Conservation (phyloP, 2,329 filamentous ascomycete genomes). For the Chaetomiaceae sp. region DNA sequence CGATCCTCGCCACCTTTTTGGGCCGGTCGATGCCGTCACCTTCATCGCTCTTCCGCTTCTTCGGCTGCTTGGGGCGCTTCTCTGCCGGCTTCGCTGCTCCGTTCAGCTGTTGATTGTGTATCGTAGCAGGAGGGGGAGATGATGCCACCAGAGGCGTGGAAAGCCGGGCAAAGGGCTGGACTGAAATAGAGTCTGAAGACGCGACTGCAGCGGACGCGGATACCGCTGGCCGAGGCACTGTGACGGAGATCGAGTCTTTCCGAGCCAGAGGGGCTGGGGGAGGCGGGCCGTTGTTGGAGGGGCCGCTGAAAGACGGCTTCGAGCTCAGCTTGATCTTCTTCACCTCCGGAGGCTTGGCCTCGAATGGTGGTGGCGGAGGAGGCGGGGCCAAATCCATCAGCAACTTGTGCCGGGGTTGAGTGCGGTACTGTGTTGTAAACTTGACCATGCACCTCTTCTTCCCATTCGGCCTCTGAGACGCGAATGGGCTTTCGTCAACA, state of each 20-base stretch:
- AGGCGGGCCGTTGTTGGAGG: constrained; percentile 14
- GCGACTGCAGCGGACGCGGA: constrained; percentile 1
- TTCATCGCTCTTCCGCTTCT: constrained; percentile 32
- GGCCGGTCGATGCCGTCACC: constrained; percentile 23
- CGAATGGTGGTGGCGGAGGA: background rate
- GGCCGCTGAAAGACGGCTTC: constrained; percentile 23
- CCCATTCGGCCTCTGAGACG: background rate
- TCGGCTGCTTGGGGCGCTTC: constrained; percentile 24
- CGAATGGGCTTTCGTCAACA: constrained; percentile 16
- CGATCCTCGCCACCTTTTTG: constrained; percentile 29
- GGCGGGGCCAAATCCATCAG: constrained; percentile 12
- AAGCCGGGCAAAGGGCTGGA: constrained; percentile 23
- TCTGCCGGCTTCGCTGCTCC: constrained; percentile 15
- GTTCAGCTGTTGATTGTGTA: constrained; percentile 12
- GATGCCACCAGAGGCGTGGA: constrained; percentile 18
- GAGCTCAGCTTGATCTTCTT: constrained; percentile 33
- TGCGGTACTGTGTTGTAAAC: constrained; percentile 24
- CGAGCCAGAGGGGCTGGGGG: constrained; percentile 17
- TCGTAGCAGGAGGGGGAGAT: constrained; percentile 7
- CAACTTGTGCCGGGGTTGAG: constrained; percentile 17
- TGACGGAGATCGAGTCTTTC: constrained; percentile 27
- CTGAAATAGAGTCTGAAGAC: constrained; percentile 27
- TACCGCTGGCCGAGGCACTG: constrained; percentile 15
- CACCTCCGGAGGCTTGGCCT: constrained; percentile 25
- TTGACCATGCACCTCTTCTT: constrained; percentile 24